Conservation (phyloP, 768 basidiomycete species). For the Paxillus involutus region DNA sequence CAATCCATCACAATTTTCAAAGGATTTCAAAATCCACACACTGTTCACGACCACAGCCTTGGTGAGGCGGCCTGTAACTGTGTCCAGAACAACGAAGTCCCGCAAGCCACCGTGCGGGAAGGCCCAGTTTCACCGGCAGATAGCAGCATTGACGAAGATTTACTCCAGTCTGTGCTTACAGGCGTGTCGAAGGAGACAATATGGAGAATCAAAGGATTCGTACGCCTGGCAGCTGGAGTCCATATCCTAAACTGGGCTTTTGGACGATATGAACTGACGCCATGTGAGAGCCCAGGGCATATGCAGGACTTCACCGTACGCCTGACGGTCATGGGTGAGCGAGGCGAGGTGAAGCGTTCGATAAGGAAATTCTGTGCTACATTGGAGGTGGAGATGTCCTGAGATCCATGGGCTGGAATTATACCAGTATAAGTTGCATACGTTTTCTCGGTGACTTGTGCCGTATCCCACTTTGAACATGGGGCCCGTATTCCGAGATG, state of each 20-base stretch:
- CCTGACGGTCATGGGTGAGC: slow-evolving; percentile 90
- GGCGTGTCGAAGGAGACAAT: slow-evolving; percentile 64
- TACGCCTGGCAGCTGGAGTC: slow-evolving; percentile 46
- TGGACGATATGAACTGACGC: slow-evolving; percentile 73
- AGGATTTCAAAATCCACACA: slow-evolving; percentile 31
- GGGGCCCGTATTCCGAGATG: slow-evolving; percentile 13
- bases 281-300: slow-evolving; percentile 26
- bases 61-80: slow-evolving; percentile 8
- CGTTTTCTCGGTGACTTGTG: background rate
- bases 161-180: slow-evolving; percentile 47
- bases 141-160: slow-evolving; percentile 33
- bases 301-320: slow-evolving; percentile 41
- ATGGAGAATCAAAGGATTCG: slow-evolving; percentile 88
- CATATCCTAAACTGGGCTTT: slow-evolving; percentile 93
- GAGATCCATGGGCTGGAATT: slow-evolving; percentile 7
- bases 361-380: slow-evolving; percentile 52
- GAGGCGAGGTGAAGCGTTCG: slow-evolving; percentile 70
- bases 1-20: slow-evolving; percentile 70
- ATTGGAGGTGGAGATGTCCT: slow-evolving; percentile 39
- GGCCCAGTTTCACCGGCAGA: slow-evolving; percentile 8
- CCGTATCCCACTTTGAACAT: background rate
- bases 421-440: background rate
- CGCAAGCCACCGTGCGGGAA: background rate
- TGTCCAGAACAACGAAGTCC: background rate
- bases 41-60: slow-evolving; percentile 19